Conservation (phyloP, 176 grass and related monocot genomes). For the Avena eriantha region DNA sequence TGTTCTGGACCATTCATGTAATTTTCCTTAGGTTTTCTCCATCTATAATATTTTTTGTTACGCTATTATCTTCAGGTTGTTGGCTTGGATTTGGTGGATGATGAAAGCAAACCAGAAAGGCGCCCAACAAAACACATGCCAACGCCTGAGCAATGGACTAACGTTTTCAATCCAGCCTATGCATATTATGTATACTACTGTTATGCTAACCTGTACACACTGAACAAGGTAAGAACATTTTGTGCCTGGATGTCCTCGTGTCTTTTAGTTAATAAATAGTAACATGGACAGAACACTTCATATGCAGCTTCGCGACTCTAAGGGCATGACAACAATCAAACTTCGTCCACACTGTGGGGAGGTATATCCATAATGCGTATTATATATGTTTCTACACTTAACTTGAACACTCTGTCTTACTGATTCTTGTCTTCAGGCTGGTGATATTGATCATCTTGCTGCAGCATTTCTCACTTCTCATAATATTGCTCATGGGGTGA, state of each 20-base stretch:
- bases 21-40: background rate
- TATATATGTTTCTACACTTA: background rate
- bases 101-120: conserved; percentile 99
- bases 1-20: background rate
- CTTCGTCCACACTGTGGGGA: conserved; percentile 94
- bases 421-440: conserved; percentile 70
- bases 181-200: conserved; percentile 97
- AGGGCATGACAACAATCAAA: conserved; percentile 93
- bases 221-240: conserved; percentile 74
- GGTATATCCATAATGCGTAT: conserved; percentile 48
- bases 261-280: conserved; percentile 13
- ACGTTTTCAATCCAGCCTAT: conserved; percentile 93
- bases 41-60: background rate
- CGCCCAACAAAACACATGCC: conserved; percentile 96
- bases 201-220: conserved; percentile 88
- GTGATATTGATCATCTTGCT: conserved; percentile 90
- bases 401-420: conserved; percentile 27
- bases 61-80: conserved; percentile 66
- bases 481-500: conserved; percentile 94
- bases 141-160: conserved; percentile 87
- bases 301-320: conserved; percentile 81
- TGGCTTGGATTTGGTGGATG: conserved; percentile 97
- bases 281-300: background rate
- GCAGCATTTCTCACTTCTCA: conserved; percentile 81
- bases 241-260: background rate